Evolutionary conservation across 2,329 filamentous ascomycete genomes (phyloP), one percentile per base, ranked within the genome.

Genomic region (Colletotrichum karsti): DNA sequence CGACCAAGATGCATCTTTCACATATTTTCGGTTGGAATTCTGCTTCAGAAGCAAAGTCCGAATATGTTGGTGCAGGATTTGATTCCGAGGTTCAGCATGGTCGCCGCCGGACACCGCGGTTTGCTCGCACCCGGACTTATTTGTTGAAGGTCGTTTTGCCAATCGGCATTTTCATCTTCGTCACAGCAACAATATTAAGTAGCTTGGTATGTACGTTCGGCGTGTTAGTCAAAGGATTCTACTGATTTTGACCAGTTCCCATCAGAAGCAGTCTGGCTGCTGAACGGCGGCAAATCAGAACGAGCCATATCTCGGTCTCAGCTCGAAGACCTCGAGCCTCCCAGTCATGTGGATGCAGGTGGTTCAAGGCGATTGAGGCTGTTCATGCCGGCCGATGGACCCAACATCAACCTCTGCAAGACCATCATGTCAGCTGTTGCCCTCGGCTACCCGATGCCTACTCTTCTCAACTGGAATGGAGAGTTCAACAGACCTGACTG

Each of bases 321-420:
- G 7, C 46, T 70, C 18, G 64, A 51, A 24, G n/a, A 39, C 13
- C 20, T 68, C 13, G n/a, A 20, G 10, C 7, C 15, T 2, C 33
- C 58, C 9, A n/a, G 7, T 3, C 39, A 26, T 6, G 26, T 46
- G 10, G 64, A 64, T 12, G 24, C 10, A 5, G 64, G 67, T 15
- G 70, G 70, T 22, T 51, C 64, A 1, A 75, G 76, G 1, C 77
- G 71, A 1, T 70, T 81, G 10, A 76, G 76, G n/a, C 67, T 81
- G 57, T 80, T 81, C 69, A 78, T 81, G 78, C 75, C 78, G 3
- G 79, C 79, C 10, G 77, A 81, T 58, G 74, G 74, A 2, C 76
- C 79, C 4, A 72, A 75, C 57, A 73, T 80, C 35, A 79, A 79
- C 58, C 74, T 81, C 10, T 81, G 79, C 77, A 81, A 80, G 57